These are phyloP conservation scores for Phytophthora syringae DNA, from an alignment of 352 stramenopile genomes.

Conservation along the genomic window DNA sequence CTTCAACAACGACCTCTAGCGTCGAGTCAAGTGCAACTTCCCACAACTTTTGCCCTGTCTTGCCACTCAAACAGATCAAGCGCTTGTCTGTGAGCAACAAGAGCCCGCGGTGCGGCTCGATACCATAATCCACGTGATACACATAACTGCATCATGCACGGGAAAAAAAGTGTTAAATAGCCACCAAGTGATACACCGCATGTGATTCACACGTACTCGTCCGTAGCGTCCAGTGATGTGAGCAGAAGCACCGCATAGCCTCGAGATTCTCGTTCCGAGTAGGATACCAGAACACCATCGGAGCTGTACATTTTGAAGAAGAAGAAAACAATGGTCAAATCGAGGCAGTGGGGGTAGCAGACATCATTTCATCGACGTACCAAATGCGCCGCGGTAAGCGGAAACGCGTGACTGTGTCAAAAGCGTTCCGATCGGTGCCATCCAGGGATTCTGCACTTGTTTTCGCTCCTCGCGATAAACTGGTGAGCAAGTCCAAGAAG, in stretches of 20 bases:
- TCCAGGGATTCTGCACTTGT: slow-evolving; percentile 84
- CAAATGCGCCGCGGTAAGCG: slow-evolving; percentile 77
- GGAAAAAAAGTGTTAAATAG: background rate
- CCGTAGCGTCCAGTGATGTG: slow-evolving; percentile 74
- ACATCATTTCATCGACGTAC: slow-evolving; percentile 38
- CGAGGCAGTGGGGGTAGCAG: background rate
- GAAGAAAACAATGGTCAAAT: background rate
- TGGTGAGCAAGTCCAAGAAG: slow-evolving; percentile 85
- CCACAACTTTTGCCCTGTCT: slow-evolving; percentile 82
- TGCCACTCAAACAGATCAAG: slow-evolving; percentile 75
- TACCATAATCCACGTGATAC: slow-evolving; percentile 83
- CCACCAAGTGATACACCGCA: background rate
- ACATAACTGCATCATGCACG: slow-evolving; percentile 62
- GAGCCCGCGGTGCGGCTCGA: slow-evolving; percentile 67
- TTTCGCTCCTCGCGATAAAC: slow-evolving; percentile 80
- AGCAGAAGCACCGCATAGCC: slow-evolving; percentile 82
- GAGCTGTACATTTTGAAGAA: slow-evolving; percentile 42
- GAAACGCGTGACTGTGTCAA: slow-evolving; percentile 64
- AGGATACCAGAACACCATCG: slow-evolving; percentile 83
- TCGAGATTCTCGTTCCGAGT: slow-evolving; percentile 77
- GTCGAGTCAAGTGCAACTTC: slow-evolving; percentile 86
- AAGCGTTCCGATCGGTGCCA: slow-evolving; percentile 49
- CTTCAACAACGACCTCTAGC: slow-evolving; percentile 56
- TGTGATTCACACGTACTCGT: slow-evolving; percentile 64
- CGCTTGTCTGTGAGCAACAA: slow-evolving; percentile 87